Evolutionary conservation across 441 rosid species (phyloP), one percentile per base, ranked within the genome.

Genomic region (Bocquillonia castaneifolia): DNA sequence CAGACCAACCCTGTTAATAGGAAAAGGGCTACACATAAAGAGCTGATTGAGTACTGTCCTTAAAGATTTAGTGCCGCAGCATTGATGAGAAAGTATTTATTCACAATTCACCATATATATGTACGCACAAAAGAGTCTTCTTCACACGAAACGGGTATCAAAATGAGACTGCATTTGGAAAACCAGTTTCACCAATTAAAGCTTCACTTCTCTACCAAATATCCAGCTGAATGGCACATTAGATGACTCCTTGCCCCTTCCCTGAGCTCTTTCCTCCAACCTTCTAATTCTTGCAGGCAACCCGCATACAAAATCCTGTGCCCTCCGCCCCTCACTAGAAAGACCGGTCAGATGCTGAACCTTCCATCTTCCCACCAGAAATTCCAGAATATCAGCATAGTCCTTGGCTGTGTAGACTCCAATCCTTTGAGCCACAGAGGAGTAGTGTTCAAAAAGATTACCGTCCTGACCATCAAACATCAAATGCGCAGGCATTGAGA

Each of bases 401-500:
- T 92, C 98, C 70, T 70, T 83, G 17, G 93, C 88, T 0, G 94
- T 90, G 77, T 92, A 92, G 13, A 92, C 90, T 20, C 89, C 93
- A 0, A 92, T 83, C 36, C 97, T 84, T 75, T 88, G 96, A 32
- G 97, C 98, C 54, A 90, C 93, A 0, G 87, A 70, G 1, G 98
- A 87, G 74, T 83, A 92, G 73, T 90, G 78, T 1, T 90, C 87
- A 20, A 92, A 90, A 62, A 92, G 90, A 59, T 76, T 76, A 59
- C 80, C 76, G 3, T 92, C 90, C 5, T 69, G 74, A 7, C 98
- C 98, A 67, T 92, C 98, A 1, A 81, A 90, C 97, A 92, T 92
- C 76, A 92, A 72, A 68, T 86, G 92, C 3, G 98, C 98, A 0
- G 93, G 98, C 98, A 92, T 92, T 3, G 90, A 71, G 60, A 92